Base-by-base conservation (phyloP, 768 basidiomycete genomes). In the Mycena amicta region DNA sequence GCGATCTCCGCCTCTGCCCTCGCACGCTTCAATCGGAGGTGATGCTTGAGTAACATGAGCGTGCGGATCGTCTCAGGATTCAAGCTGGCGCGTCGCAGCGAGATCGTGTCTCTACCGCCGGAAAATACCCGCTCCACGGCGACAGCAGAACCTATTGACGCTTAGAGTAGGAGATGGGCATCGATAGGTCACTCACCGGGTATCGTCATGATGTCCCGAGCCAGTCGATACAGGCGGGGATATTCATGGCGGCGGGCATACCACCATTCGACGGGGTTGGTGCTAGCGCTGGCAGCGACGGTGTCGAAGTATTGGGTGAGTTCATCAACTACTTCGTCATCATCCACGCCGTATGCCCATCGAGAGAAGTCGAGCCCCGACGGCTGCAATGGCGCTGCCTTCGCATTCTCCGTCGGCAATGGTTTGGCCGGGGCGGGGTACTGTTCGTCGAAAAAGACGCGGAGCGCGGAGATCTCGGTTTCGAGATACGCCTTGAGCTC, bases 231-330 rank as follows among this genome's bases (percentile, higher is more conserved):
- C 12, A 45, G 43, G 8, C 43, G 43, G 8, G 43, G 43, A 45
- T 45, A 45, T 45, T 45, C 43, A 15, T 15, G 6, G 8, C 43
- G 43, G 12, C 22, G 43, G 8, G 43, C 22, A 23, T 16, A 45
- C 43, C 43, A 45, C 43, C 43, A 45, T n/a, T 45, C 15, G 8
- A 45, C 43, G 12, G 43, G 43, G 22, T 45, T n/a, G 22, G 20
- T 23, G 8, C 20, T 23, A 8, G 43, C 12, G 5, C 15, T 6
- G 8, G 43, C 15, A 15, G n/a, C 29, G n/a, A 46, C 45, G 3
- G 37, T 33, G n/a, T 37, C 56, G 25, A 52, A 51, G 29, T 50
- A 47, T 18, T 22, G 59, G 16, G 22, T 20, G 26, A 59, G 50
- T 28, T 54, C 39, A 28, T 50, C 49, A 13, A 8, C 23, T n/a